Evolutionary conservation across 371 early-diverging fungal species (phyloP).

Genomic region (Mortierella polycephala): DNA sequence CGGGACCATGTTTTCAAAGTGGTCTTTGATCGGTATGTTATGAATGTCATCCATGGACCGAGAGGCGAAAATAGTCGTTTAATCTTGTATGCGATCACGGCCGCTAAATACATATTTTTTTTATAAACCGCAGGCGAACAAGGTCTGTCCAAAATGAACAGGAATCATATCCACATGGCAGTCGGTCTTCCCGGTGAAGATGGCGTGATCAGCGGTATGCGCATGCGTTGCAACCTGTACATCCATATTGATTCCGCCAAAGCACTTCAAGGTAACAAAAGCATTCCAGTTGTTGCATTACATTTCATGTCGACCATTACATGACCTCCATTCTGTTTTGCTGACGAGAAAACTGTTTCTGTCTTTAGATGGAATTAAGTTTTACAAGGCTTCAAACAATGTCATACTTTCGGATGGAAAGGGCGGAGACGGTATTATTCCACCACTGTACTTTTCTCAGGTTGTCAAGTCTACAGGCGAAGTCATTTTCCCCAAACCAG

Average conservation of each 20-base stretch:
- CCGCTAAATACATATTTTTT: neutral
- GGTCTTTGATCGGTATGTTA: slow-evolving; percentile 67
- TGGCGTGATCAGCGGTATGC: slow-evolving; percentile 84
- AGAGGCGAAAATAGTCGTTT: neutral
- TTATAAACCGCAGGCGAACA: slow-evolving; percentile 40
- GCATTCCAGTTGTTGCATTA: neutral
- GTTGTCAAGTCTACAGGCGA: slow-evolving; percentile 35
- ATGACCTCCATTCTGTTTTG: neutral
- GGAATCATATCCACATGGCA: slow-evolving; percentile 93
- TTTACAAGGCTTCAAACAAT: slow-evolving; percentile 78
- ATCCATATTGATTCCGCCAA: slow-evolving; percentile 78
- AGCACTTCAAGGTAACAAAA: slow-evolving; percentile 71
- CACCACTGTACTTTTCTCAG: slow-evolving; percentile 68
- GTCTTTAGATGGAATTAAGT: slow-evolving; percentile 74
- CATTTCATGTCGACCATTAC: neutral
- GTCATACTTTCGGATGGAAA: slow-evolving; percentile 83
- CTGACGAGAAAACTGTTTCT: slow-evolving; percentile 3
- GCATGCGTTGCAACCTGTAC: slow-evolving; percentile 69
- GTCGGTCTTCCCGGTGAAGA: slow-evolving; percentile 72
- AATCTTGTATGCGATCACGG: neutral
- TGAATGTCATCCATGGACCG: neutral
- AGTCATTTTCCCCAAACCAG: slow-evolving; percentile 19
- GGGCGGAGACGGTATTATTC: slow-evolving; percentile 73
- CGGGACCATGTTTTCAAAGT: slow-evolving; percentile 73
- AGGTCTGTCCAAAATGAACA: slow-evolving; percentile 81